Conservation (phyloP, 1,284 basidiomycete species). For the Termitomyces sp. region DNA sequence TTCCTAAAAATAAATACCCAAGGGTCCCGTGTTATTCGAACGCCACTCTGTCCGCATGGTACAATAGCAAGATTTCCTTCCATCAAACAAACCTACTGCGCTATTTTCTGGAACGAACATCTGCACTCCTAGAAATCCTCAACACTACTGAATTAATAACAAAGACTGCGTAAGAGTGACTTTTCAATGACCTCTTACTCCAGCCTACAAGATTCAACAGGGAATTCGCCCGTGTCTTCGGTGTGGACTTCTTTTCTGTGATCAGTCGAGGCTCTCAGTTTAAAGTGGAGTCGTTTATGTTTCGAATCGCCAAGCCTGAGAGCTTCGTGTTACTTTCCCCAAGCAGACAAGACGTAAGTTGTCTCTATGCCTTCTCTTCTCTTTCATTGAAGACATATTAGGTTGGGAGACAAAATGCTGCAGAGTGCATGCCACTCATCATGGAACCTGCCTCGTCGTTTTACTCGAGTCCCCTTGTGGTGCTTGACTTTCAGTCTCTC, state of each 20-base stretch:
- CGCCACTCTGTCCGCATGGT: constrained; percentile 71
- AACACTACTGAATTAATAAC: constrained; percentile 79
- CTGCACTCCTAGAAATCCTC: constrained; percentile 72
- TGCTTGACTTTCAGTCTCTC: constrained; percentile 93
- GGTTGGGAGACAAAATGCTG: constrained; percentile 96
- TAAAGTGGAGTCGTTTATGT: constrained; percentile 98
- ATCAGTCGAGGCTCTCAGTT: constrained; percentile 94
- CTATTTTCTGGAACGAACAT: constrained; percentile 61
- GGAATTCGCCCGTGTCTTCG: constrained; percentile 95
- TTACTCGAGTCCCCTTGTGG: constrained; percentile 87
- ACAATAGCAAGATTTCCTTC: constrained; percentile 51
- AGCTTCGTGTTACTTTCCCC: constrained; percentile 87
- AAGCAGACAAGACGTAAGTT: constrained; percentile 71
- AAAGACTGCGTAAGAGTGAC: constrained; percentile 73
- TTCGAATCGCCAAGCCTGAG: constrained; percentile 96
- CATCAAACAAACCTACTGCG: constrained; percentile 54
- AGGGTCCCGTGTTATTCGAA: constrained; percentile 78
- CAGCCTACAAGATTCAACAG: constrained; percentile 34
- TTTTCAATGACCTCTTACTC: background rate
- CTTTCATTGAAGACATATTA: constrained; percentile 27
- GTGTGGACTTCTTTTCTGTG: constrained; percentile 95
- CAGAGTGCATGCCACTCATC: constrained; percentile 90
- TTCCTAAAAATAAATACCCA: constrained; percentile 8
- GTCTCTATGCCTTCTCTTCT: background rate
- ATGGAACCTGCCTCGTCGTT: constrained; percentile 93